Percentiles rank a stretch among this genome's conserved stretches.
Evolutionary conservation across 2,329 filamentous ascomycete species (phyloP).

Genomic region (Capronia americana): DNA sequence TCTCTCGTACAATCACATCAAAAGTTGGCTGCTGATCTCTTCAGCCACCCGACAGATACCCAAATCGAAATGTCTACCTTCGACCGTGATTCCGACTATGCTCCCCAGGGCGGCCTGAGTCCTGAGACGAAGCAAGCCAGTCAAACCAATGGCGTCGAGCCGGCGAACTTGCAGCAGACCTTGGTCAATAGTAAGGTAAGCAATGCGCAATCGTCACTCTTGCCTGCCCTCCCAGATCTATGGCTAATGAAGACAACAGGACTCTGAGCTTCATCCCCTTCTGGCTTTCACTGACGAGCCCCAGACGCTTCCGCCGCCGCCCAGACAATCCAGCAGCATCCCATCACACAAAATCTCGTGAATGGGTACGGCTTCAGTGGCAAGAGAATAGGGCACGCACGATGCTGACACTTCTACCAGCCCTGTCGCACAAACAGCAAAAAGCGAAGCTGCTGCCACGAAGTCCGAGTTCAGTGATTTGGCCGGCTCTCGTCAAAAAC

Average conservation of each 20-base stretch:
- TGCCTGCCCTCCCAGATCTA: background rate
- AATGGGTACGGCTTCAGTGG: conserved; percentile 29
- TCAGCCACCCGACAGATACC: background rate
- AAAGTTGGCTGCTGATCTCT: background rate
- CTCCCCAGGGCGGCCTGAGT: background rate
- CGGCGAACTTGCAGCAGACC: conserved; percentile 28
- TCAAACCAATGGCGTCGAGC: conserved; percentile 25
- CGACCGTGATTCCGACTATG: conserved; percentile 6
- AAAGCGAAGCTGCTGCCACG: conserved; percentile 61
- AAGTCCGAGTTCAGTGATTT: conserved; percentile 64
- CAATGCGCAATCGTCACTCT: conserved; percentile 3
- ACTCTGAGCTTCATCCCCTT: conserved; percentile 1
- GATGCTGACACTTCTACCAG: conserved; percentile 42
- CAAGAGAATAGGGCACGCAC: background rate
- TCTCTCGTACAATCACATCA: background rate
- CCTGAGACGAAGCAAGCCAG: conserved; percentile 17
- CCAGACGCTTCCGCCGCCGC: conserved; percentile 58
- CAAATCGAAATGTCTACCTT: conserved; percentile 19
- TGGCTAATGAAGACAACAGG: conserved; percentile 19
- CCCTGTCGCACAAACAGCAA: conserved; percentile 64
- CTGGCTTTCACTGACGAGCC: conserved; percentile 18
- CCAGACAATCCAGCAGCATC: conserved; percentile 57
- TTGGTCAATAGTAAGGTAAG: conserved; percentile 38
- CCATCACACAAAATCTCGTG: conserved; percentile 54
- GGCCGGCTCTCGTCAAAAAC: conserved; percentile 60